These are phyloP conservation scores for Colletotrichum sp. DNA, from an alignment of 2,329 filamentous ascomycete genomes.

Conservation along the genomic window DNA sequence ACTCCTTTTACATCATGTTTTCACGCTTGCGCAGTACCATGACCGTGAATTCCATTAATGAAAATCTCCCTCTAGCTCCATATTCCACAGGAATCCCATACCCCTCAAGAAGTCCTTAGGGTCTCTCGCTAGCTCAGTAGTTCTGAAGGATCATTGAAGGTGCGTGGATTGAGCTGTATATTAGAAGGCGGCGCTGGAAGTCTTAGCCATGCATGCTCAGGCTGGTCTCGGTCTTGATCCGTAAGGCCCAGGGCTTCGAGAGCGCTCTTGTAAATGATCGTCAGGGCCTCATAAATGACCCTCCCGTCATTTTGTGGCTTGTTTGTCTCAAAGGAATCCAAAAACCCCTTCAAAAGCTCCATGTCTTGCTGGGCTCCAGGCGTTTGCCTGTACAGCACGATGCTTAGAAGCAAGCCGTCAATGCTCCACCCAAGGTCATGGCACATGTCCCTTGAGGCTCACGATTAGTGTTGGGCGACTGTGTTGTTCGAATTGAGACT, in stretches of 20 bases:
- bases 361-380: neutral
- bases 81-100: no score
- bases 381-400: neutral
- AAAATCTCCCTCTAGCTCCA: no score
- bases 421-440: neutral
- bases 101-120: no score
- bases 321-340: neutral
- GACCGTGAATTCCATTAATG: no score
- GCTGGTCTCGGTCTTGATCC: rapidly evolving
- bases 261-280: neutral
- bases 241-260: rapidly evolving
- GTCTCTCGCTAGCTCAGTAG: no score
- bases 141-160: no score
- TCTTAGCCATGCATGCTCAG: rapidly evolving
- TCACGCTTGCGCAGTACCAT: no score
- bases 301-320: neutral
- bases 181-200: rapidly evolving
- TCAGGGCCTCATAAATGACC: rapidly evolving
- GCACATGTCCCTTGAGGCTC: neutral
- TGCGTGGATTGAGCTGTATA: no score
- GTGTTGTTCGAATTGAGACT: rapidly evolving
- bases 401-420: neutral
- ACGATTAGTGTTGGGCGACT: neutral
- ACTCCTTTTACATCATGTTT: no score
- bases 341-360: rapidly evolving